Evolutionary conservation across 257 asterid species (phyloP).

Genomic region (Solanum arcanum): DNA sequence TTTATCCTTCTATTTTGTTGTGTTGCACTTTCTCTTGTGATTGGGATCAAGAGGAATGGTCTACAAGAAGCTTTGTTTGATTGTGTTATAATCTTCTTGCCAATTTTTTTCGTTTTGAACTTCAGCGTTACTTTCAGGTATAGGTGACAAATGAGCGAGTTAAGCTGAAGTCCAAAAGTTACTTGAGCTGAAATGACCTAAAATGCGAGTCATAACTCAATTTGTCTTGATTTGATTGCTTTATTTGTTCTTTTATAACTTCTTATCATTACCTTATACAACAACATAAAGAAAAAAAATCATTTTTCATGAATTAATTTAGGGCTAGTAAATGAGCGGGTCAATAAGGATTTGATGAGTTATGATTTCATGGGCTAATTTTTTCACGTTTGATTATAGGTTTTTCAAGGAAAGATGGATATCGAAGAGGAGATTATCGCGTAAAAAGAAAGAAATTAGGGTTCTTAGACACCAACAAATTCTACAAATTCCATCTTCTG

Average conservation of each 20-base stretch:
- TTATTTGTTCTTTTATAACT: neutral
- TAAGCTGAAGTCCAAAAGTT: neutral
- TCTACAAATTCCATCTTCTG: slow-evolving; percentile 5
- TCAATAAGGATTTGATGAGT: neutral
- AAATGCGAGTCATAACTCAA: neutral
- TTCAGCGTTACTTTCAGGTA: slow-evolving; percentile 1
- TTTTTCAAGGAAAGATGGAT: slow-evolving; percentile 3
- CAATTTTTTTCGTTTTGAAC: slow-evolving; percentile 3
- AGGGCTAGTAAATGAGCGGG: neutral
- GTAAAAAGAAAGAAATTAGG: neutral
- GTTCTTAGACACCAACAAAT: slow-evolving; percentile 16
- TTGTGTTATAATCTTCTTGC: slow-evolving; percentile 3
- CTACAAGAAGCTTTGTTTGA: slow-evolving; percentile 8
- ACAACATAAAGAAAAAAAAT: neutral
- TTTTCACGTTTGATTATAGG: neutral
- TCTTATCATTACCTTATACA: neutral
- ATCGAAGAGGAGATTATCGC: neutral
- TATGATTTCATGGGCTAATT: neutral
- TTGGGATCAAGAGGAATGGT: slow-evolving; percentile 22
- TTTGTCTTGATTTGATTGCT: neutral
- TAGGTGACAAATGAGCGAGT: neutral
- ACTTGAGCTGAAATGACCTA: neutral
- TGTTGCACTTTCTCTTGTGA: slow-evolving; percentile 14
- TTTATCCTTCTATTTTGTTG: slow-evolving; percentile 27
- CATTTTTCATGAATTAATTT: neutral